These are phyloP conservation scores for Rhododendron simsii DNA, from an alignment of 148 eudicot species.

Conservation along the genomic window DNA sequence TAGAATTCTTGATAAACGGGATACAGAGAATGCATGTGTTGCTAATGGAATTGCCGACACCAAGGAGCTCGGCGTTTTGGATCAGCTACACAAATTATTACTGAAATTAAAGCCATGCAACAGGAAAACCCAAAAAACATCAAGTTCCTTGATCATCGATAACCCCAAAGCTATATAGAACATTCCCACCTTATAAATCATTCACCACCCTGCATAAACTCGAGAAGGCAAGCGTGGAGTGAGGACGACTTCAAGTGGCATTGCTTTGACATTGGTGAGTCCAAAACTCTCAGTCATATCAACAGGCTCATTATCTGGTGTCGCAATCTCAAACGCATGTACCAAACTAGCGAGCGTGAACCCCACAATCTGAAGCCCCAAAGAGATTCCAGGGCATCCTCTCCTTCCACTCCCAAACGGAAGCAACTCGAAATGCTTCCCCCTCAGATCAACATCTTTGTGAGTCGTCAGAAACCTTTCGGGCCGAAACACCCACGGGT, in stretches of 20 bases:
- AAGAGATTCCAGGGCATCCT: slow-evolving; percentile 15
- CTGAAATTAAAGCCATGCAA: no score
- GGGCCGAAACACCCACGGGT: no score
- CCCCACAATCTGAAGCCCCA: slow-evolving; percentile 3
- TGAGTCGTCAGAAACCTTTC: no score
- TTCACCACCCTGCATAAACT: not conserved
- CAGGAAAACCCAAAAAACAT: no score
- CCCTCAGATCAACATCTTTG: slow-evolving; percentile 17
- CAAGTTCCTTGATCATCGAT: no score
- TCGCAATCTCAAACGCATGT: slow-evolving; percentile 10
- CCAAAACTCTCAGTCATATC: slow-evolving; percentile 19
- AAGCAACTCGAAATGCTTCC: slow-evolving; percentile 16
- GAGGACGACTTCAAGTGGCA: slow-evolving; percentile 16
- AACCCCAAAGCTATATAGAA: not conserved
- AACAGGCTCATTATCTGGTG: not conserved
- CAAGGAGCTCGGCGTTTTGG: no score
- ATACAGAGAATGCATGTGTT: no score
- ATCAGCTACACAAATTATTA: no score
- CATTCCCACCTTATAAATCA: not conserved
- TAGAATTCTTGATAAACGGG: no score
- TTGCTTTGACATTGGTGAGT: slow-evolving; percentile 13
- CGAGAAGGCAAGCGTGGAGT: not conserved
- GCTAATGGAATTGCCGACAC: no score
- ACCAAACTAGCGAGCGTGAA: slow-evolving; percentile 6
- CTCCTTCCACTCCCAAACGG: slow-evolving; percentile 24